phyloP scores from a whole-genome alignment of 2,329 filamentous ascomycete species.

The Colletotrichum falcatum region DNA sequence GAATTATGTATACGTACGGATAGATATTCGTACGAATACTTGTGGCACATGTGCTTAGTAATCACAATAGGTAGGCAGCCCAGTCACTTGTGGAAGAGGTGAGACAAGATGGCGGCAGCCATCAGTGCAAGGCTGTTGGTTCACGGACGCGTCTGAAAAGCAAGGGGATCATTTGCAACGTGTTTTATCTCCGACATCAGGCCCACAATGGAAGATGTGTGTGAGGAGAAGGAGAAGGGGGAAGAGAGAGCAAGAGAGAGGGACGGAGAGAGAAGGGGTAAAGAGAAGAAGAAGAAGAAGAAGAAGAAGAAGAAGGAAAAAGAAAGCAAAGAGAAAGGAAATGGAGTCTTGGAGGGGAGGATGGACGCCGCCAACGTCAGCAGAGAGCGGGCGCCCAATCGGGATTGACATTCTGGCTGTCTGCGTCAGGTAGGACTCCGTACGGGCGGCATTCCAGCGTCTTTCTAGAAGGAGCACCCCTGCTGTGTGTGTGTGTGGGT shows the following conservation, averaged over 20 bases:
- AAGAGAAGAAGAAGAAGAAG: neutral
- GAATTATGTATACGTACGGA: no score
- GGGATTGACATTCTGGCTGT: conserved; percentile 16
- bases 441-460: conserved; percentile 30
- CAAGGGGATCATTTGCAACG: conserved; percentile 27
- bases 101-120: neutral
- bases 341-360: neutral
- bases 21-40: no score
- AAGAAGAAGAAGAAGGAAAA: no score
- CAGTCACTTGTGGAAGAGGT: neutral
- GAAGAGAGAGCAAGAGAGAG: neutral
- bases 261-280: no score
- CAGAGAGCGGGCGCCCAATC: conserved; percentile 4
- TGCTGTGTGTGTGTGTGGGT: conserved; percentile 1
- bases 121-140: neutral
- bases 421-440: conserved; percentile 33
- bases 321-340: neutral
- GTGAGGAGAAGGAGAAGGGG: neutral
- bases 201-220: neutral
- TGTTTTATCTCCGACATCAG: conserved; percentile 24
- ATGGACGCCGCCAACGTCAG: neutral
- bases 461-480: conserved; percentile 39
- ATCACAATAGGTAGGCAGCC: neutral
- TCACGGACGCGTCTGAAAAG: neutral
- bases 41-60: no score